A percentile compares a stretch with the other conserved stretches of the same genome.
Evolutionary conservation across 2,329 filamentous ascomycete species (phyloP).

Genomic region (Thelonectria rubi): DNA sequence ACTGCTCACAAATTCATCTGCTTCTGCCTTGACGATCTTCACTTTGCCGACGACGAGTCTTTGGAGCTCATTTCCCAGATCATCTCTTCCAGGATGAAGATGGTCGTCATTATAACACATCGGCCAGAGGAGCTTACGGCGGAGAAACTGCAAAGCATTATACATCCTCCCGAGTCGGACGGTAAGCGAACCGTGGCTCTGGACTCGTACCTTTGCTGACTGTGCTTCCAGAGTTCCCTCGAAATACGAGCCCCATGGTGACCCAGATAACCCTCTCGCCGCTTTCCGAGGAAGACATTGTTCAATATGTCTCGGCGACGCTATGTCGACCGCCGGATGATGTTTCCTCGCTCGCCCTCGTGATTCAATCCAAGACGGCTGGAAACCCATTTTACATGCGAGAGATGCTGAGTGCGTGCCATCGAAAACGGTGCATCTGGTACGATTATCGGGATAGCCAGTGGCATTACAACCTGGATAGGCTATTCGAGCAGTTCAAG

Average conservation of each 20-base stretch:
- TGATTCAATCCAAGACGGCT: constrained; percentile 87
- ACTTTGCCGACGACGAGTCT: constrained; percentile 89
- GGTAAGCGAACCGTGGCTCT: constrained; percentile 46
- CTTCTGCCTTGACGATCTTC: constrained; percentile 87
- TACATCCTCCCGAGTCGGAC: constrained; percentile 64
- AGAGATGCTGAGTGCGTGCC: constrained; percentile 88
- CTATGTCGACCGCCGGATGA: constrained; percentile 78
- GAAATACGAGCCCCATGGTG: constrained; percentile 61
- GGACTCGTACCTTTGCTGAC: constrained; percentile 33
- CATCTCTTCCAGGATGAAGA: constrained; percentile 78
- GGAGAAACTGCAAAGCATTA: constrained; percentile 62
- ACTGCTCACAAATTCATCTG: constrained; percentile 87
- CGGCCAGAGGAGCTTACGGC: constrained; percentile 71
- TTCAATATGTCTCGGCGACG: constrained; percentile 83
- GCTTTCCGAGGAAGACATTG: constrained; percentile 80
- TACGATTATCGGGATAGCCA: constrained; percentile 85
- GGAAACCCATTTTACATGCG: constrained; percentile 93
- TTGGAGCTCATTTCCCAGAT: constrained; percentile 85
- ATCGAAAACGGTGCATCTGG: constrained; percentile 87
- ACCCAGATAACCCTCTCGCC: constrained; percentile 78
- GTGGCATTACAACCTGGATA: constrained; percentile 88
- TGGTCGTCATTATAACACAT: constrained; percentile 83
- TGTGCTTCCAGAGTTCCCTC: constrained; percentile 50
- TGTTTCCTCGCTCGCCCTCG: constrained; percentile 79
- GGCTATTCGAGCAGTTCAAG: constrained; percentile 85